Conservation (phyloP, 2,329 filamentous ascomycete species). For the Fusarium sp. region DNA sequence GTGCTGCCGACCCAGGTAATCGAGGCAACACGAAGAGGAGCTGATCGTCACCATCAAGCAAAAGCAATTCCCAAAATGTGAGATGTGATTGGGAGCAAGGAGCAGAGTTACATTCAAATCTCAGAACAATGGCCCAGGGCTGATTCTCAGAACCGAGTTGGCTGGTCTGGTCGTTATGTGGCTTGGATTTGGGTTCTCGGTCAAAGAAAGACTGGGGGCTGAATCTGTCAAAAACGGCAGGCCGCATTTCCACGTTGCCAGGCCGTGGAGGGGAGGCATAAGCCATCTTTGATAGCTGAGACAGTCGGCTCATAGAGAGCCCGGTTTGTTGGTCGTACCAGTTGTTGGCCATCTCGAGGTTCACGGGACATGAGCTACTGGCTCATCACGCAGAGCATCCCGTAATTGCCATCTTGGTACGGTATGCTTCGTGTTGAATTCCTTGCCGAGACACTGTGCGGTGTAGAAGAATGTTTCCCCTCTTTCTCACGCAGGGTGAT, state of each 20-base stretch:
- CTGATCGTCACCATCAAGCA: slow-evolving; percentile 15
- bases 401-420: background rate
- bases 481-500: background rate
- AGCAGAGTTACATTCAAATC: slow-evolving; percentile 26
- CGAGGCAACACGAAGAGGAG: slow-evolving; percentile 16
- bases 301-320: background rate
- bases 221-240: slow-evolving; percentile 27
- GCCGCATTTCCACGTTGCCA: slow-evolving; percentile 19
- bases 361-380: slow-evolving; percentile 1
- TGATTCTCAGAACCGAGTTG: slow-evolving; percentile 21
- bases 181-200: slow-evolving; percentile 38
- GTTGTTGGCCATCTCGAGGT: slow-evolving; percentile 8
- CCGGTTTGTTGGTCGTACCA: background rate
- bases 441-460: slow-evolving; percentile 4
- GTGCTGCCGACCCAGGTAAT: background rate
- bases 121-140: slow-evolving; percentile 23
- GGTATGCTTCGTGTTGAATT: background rate
- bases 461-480: background rate
- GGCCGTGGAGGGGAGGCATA: background rate
- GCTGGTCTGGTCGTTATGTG: slow-evolving; percentile 33
- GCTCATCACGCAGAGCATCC: background rate
- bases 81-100: slow-evolving; percentile 22
- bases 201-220: slow-evolving; percentile 17
- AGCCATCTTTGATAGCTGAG: background rate
- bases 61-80: slow-evolving; percentile 21